phyloP scores from a whole-genome alignment of 2,329 filamentous ascomycete species.

The Colletotrichum spinosum region DNA sequence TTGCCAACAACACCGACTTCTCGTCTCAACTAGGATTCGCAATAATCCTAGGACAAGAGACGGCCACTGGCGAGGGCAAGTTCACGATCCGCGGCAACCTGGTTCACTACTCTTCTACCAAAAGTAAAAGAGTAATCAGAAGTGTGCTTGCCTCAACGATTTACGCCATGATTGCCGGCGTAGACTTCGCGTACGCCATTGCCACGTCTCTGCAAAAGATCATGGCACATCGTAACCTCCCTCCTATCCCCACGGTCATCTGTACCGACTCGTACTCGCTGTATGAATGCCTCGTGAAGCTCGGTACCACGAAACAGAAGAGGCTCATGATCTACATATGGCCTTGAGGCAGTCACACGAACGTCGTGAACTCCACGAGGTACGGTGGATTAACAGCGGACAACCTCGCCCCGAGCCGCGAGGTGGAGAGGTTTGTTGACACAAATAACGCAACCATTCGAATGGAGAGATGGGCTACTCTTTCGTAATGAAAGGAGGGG shows the following conservation, averaged over 20 bases:
- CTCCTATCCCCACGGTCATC: conserved; percentile 26
- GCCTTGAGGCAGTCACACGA: conserved; percentile 38
- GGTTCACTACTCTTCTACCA: background rate
- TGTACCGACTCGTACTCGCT: conserved; percentile 37
- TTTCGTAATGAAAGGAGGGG: too few relatives aligned
- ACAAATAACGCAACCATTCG: too few relatives aligned
- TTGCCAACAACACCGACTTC: background rate
- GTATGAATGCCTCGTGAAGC: conserved; percentile 38
- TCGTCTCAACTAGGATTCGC: background rate
- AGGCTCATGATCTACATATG: conserved; percentile 41
- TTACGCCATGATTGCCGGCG: conserved; percentile 4
- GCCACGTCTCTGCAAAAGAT: background rate
- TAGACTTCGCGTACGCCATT: conserved; percentile 3
- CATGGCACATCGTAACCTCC: background rate
- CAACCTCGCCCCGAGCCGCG: background rate
- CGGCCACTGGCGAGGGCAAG: too few relatives aligned
- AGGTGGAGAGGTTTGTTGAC: too few relatives aligned
- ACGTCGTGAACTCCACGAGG: conserved; percentile 25
- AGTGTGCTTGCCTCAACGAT: background rate
- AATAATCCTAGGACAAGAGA: background rate
- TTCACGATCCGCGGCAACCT: background rate
- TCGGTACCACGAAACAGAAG: conserved; percentile 38
- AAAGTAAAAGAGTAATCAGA: background rate
- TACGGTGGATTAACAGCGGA: conserved; percentile 31
- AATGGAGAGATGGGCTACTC: too few relatives aligned